Percentiles rank a stretch among this genome's conserved stretches.
Evolutionary conservation across 306 rosid species (phyloP).

Genomic region (Vicia faba): DNA sequence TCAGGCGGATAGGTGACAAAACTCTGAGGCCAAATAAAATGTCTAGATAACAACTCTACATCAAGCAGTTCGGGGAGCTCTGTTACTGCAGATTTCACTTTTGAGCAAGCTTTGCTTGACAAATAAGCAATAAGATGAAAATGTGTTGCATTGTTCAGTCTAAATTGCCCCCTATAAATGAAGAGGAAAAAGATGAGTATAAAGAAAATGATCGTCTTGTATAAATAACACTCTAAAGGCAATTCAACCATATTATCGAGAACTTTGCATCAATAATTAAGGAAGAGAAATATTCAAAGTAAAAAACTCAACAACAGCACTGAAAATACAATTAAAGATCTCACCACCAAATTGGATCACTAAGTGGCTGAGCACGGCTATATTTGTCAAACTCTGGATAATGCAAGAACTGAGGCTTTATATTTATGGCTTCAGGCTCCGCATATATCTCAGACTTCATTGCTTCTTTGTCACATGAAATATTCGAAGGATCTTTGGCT

Average conservation of each 20-base stretch:
- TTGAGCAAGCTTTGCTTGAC: slow-evolving; percentile 39
- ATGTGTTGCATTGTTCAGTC: slow-evolving; percentile 12
- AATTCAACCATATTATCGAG: slow-evolving; percentile 15
- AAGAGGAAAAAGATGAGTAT: not conserved
- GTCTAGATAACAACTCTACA: slow-evolving; percentile 20
- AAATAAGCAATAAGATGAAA: slow-evolving; percentile 33
- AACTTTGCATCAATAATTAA: not conserved
- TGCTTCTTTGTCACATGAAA: not conserved
- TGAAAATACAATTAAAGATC: not conserved
- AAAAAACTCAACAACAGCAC: not conserved
- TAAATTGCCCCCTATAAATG: slow-evolving; percentile 30
- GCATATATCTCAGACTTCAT: slow-evolving; percentile 23
- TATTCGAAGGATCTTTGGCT: not conserved
- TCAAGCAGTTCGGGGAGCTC: slow-evolving; percentile 24
- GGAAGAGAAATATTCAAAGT: not conserved
- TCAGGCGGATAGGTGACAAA: slow-evolving; percentile 34
- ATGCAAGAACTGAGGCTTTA: not conserved
- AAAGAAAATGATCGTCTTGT: not conserved
- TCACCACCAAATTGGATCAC: slow-evolving; percentile 38
- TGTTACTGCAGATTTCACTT: slow-evolving; percentile 15
- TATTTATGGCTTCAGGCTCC: slow-evolving; percentile 2
- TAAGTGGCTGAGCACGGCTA: slow-evolving; percentile 28
- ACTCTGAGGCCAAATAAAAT: slow-evolving; percentile 35
- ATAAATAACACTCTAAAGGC: not conserved
- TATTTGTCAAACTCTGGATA: slow-evolving; percentile 18